Base-by-base conservation (phyloP, 768 basidiomycete species). In the Rossbeevera mucosa region DNA sequence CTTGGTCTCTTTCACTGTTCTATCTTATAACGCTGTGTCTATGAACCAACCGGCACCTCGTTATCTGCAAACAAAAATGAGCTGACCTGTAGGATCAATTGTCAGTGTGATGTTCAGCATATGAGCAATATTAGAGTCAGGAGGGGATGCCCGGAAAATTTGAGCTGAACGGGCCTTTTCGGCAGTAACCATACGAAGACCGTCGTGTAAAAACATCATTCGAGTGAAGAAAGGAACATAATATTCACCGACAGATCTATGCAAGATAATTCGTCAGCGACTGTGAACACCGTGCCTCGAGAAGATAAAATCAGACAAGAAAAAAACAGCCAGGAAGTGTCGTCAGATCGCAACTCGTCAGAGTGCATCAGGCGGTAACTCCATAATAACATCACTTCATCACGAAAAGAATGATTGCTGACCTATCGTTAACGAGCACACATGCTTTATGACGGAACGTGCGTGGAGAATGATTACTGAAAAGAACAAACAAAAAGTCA, bases 111-210 rank as follows among this genome's bases (percentile, higher is more conserved):
- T 7, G 7, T 26, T 18, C 20, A 26, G 1, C 8, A 26, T 4
- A 16, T n/a, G n/a, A 2, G 13, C 5, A 12, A 4, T 20, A 29
- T 22, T 16, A 52, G 59, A 50, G 71, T 86, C 85, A 86, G 85
- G n/a, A 57, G 72, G 80, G 85, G 78, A 69, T 86, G 85, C 84
- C 88, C 85, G 82, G 69, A 48, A 48, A 50, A 36, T 18, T 67
- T 86, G 85, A 89, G 86, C 86, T 88, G 81, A 85, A 82, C 57
- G 85, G 86, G 85, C 85, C 80, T 65, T 87, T 88, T 89, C 86
- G 86, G 83, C 85, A 88, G 68, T 54, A 57, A 30, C 72, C 53
- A 56, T 88, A 87, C 86, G 86, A 86, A 89, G 87, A 88, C 86
- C 86, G 18, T 59, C 56, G 50, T 57, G 57, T 33, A 59, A 31